A percentile compares a stretch with the other conserved stretches of the same genome.
Conservation (phyloP, 1,284 basidiomycete species). For the Trichosporon coremiiforme region DNA sequence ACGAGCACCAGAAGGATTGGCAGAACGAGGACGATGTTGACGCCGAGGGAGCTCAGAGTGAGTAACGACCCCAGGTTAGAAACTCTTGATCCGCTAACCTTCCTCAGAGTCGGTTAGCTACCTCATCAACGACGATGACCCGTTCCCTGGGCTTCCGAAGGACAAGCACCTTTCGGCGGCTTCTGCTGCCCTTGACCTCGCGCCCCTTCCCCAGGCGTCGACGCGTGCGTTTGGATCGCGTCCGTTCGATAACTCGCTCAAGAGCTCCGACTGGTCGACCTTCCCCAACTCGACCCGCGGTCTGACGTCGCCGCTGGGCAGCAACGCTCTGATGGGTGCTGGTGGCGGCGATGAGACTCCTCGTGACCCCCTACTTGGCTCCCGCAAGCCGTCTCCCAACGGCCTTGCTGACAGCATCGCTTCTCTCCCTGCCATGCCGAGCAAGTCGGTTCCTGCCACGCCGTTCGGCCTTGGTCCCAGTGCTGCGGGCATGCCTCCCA, state of each 20-base stretch:
- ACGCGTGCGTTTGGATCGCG: conserved; percentile 67
- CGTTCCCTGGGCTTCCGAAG: conserved; percentile 64
- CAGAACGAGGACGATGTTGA: conserved; percentile 53
- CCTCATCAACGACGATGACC: conserved; percentile 88
- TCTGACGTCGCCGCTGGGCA: conserved; percentile 58
- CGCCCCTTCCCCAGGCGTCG: conserved; percentile 79
- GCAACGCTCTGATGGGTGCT: conserved; percentile 65
- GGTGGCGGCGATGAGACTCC: conserved; percentile 50
- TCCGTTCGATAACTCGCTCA: conserved; percentile 63
- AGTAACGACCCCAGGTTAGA: no score
- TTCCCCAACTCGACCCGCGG: conserved; percentile 63
- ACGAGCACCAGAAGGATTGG: conserved; percentile 38
- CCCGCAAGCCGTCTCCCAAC: conserved; percentile 45
- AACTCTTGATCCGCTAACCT: no score
- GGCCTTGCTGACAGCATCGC: conserved; percentile 56
- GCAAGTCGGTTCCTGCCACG: conserved; percentile 55
- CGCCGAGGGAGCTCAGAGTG: conserved; percentile 55
- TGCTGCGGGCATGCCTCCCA: conserved; percentile 35
- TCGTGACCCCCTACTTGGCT: conserved; percentile 29
- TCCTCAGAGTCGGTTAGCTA: conserved; percentile 80
- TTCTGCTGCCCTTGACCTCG: conserved; percentile 88
- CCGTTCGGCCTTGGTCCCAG: conserved; percentile 48
- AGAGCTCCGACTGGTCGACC: conserved; percentile 90
- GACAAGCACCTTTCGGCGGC: conserved; percentile 73
- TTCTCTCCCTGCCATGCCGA: conserved; percentile 54